These are phyloP conservation scores for Trebouxia sp. DNA, from an alignment of 139 green algal species.

Conservation along the genomic window DNA sequence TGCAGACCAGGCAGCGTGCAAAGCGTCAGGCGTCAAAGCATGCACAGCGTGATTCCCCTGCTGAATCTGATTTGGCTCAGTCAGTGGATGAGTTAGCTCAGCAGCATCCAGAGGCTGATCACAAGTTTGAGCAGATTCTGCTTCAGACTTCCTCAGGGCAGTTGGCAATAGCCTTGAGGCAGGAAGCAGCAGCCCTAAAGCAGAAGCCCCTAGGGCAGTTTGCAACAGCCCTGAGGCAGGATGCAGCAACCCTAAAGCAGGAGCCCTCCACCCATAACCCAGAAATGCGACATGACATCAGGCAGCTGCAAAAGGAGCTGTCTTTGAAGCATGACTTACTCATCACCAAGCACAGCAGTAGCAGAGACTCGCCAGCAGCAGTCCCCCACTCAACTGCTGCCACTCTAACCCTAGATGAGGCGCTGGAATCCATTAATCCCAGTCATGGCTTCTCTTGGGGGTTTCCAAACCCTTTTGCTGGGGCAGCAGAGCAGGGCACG, in stretches of 20 bases:
- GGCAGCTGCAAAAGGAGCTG: background rate
- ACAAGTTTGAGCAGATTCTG: background rate
- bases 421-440: background rate
- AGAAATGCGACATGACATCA: background rate
- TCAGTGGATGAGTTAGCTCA: background rate
- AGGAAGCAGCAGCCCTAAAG: no score
- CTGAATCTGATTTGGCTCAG: background rate
- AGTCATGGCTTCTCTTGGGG: background rate
- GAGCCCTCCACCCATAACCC: background rate
- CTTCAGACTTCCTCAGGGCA: background rate
- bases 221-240: no score
- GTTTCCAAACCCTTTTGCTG: background rate
- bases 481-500: background rate
- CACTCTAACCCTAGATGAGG: background rate
- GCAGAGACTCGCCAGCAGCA: background rate
- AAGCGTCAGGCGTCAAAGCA: background rate
- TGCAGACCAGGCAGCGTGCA: background rate
- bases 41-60: background rate
- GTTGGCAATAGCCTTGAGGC: background rate
- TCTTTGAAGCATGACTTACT: background rate
- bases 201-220: background rate
- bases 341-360: background rate
- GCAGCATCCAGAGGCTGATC: background rate
- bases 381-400: background rate
- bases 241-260: no score